Evolutionary conservation across 2,329 filamentous ascomycete genomes (phyloP).

Genomic region (Alternaria angustiovoidea): DNA sequence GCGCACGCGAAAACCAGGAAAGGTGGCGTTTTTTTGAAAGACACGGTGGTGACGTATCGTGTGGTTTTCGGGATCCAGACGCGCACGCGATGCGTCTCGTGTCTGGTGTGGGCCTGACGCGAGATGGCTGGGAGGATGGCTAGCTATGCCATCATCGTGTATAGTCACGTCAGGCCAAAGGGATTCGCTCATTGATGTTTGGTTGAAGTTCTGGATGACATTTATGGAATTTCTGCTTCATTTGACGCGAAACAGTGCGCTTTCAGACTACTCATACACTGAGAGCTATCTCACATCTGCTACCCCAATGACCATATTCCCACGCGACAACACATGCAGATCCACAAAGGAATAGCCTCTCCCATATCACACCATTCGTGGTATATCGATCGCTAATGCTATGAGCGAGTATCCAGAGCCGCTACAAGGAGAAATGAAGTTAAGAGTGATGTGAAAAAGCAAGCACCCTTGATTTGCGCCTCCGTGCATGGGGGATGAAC

Average conservation of each 20-base stretch:
- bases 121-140: slow-evolving; percentile 9
- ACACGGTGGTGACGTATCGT: slow-evolving; percentile 18
- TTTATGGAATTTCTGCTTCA: slow-evolving; percentile 24
- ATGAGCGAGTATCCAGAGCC: slow-evolving; percentile 48
- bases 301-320: slow-evolving; percentile 14
- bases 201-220: not conserved
- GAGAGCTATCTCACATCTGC: slow-evolving; percentile 13
- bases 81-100: slow-evolving; percentile 10
- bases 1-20: slow-evolving; percentile 8
- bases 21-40: slow-evolving; percentile 4
- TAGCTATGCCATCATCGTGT: not conserved
- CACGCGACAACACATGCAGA: slow-evolving; percentile 20
- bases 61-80: slow-evolving; percentile 3
- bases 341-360: slow-evolving; percentile 39
- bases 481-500: slow-evolving; percentile 34
- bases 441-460: slow-evolving; percentile 37
- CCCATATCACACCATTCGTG: slow-evolving; percentile 37
- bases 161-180: not conserved
- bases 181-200: not conserved
- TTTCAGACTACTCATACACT: slow-evolving; percentile 35
- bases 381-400: slow-evolving; percentile 44
- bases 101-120: slow-evolving; percentile 2
- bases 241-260: slow-evolving; percentile 28
- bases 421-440: slow-evolving; percentile 46
- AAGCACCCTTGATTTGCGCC: slow-evolving; percentile 33